Conservation (phyloP, 257 asterid genomes). For the Ehretia macrophylla region DNA sequence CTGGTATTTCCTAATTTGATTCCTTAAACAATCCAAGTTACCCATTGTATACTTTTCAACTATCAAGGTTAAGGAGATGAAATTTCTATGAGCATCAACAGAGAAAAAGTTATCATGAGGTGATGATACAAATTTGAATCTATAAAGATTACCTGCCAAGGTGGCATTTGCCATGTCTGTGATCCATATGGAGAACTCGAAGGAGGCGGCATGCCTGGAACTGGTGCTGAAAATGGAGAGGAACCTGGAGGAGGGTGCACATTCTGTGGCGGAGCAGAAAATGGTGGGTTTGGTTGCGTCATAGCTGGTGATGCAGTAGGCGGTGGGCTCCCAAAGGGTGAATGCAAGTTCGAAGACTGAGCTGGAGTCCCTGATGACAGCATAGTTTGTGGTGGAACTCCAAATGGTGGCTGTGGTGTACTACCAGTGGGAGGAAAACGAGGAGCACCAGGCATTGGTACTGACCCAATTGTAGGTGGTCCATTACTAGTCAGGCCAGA, state of each 20-base stretch:
- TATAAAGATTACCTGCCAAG: conserved; percentile 55
- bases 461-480: conserved; percentile 54
- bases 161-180: conserved; percentile 76
- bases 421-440: conserved; percentile 61
- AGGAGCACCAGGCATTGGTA: conserved; percentile 47
- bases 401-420: conserved; percentile 50
- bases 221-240: conserved; percentile 63
- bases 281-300: conserved; percentile 63
- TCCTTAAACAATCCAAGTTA: too few relatives aligned
- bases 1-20: too few relatives aligned
- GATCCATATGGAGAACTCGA: conserved; percentile 67
- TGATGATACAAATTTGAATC: too few relatives aligned
- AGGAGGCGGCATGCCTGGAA: conserved; percentile 47
- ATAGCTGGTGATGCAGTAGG: conserved; percentile 48
- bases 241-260: conserved; percentile 61
- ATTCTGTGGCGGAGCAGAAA: conserved; percentile 51
- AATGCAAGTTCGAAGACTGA: conserved; percentile 53
- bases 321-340: conserved; percentile 74
- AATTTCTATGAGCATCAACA: too few relatives aligned
- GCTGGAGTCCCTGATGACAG: conserved; percentile 39
- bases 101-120: too few relatives aligned
- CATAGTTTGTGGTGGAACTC: conserved; percentile 56
- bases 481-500: conserved; percentile 62
- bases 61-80: too few relatives aligned
- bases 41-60: too few relatives aligned